Conservation (phyloP, 2,329 filamentous ascomycete genomes). For the Fusarium sp. region DNA sequence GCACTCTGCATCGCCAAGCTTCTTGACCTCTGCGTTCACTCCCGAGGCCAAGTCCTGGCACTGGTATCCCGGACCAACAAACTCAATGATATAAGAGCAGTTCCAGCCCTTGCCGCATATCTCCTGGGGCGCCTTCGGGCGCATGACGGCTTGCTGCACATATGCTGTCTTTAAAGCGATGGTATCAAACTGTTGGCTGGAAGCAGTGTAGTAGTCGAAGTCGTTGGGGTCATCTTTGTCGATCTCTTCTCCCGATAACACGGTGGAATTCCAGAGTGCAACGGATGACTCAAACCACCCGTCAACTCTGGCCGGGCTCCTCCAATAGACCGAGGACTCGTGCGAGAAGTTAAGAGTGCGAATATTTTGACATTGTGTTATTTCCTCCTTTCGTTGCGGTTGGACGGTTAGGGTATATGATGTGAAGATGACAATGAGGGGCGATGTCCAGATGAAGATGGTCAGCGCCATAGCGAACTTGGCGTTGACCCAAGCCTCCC, state of each 20-base stretch:
- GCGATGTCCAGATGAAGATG: constrained; percentile 46
- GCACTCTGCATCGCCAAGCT: constrained; percentile 32
- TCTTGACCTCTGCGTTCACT: constrained; percentile 20
- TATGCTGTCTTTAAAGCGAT: constrained; percentile 41
- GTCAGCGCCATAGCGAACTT: constrained; percentile 46
- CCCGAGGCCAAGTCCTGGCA: constrained; percentile 37
- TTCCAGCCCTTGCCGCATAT: constrained; percentile 47
- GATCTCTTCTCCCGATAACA: background rate
- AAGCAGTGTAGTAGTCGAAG: constrained; percentile 43
- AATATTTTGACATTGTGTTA: constrained; percentile 37
- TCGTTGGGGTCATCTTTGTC: constrained; percentile 25
- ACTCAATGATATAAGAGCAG: constrained; percentile 41
- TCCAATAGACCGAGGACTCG: constrained; percentile 36
- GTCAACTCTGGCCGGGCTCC: constrained; percentile 14
- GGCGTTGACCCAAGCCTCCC: constrained; percentile 42
- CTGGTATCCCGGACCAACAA: constrained; percentile 43
- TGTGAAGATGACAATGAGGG: constrained; percentile 46
- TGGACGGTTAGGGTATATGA: constrained; percentile 43
- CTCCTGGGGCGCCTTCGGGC: constrained; percentile 24
- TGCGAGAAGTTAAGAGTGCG: constrained; percentile 46
- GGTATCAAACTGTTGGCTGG: constrained; percentile 36
- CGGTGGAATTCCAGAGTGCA: constrained; percentile 42
- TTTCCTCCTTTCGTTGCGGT: constrained; percentile 20
- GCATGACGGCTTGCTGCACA: constrained; percentile 35
- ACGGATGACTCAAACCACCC: constrained; percentile 35